A percentile compares a stretch with the other conserved stretches of the same genome.
Conservation (phyloP, 768 basidiomycete genomes). For the Lanmaoa pseudosensibilis region DNA sequence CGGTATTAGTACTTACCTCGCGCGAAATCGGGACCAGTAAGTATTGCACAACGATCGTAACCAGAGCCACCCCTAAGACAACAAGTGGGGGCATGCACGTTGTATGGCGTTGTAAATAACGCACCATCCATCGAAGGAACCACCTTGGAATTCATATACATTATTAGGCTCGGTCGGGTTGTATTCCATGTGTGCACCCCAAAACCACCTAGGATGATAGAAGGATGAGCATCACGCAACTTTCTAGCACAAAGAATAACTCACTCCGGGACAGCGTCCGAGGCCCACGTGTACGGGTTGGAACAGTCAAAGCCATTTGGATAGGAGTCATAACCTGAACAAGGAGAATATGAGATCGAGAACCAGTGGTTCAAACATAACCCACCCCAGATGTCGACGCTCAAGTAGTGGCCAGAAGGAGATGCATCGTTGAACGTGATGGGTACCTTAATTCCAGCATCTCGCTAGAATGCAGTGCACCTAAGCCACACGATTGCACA, state of each 20-base stretch:
- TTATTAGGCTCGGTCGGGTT: slow-evolving; percentile 22
- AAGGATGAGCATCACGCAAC: not conserved
- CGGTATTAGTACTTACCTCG: slow-evolving; percentile 13
- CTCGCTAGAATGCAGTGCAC: slow-evolving; percentile 31
- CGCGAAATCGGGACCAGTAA: slow-evolving; percentile 27
- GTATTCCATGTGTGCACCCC: slow-evolving; percentile 40
- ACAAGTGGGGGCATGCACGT: not conserved
- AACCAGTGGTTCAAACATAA: not conserved
- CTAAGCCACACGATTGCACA: not conserved
- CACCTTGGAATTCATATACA: slow-evolving; percentile 38
- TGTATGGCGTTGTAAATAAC: slow-evolving; percentile 32
- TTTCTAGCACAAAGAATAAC: not conserved
- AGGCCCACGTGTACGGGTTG: slow-evolving; percentile 44
- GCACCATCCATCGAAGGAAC: slow-evolving; percentile 54
- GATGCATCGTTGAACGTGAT: slow-evolving; percentile 48
- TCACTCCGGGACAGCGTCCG: slow-evolving; percentile 43
- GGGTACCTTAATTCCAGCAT: slow-evolving; percentile 47
- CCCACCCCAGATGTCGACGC: slow-evolving; percentile 49
- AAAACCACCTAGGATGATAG: slow-evolving; percentile 24
- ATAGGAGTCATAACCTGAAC: slow-evolving; percentile 33
- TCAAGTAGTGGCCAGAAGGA: slow-evolving; percentile 46
- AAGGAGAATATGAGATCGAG: not conserved
- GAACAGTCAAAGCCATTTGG: slow-evolving; percentile 58
- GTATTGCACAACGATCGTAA: slow-evolving; percentile 19
- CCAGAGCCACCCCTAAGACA: slow-evolving; percentile 24